Percentiles rank a stretch among this genome's conserved stretches.
phyloP scores from a whole-genome alignment of 495 filamentous ascomycete genomes.

The Penicillium macrosclerotiorum region DNA sequence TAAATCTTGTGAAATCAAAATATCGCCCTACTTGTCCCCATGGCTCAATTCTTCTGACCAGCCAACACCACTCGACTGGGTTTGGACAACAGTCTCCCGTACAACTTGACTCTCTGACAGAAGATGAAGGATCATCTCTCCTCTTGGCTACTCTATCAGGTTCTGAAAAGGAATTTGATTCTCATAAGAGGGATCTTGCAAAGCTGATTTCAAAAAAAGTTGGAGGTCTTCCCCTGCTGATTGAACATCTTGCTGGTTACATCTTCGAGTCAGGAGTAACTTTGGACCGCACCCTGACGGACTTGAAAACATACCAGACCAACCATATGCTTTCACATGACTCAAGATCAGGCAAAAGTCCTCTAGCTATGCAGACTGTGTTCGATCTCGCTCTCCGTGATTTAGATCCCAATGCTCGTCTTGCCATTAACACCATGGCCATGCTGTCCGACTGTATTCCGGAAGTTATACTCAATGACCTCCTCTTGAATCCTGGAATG shows the following conservation, averaged over 20 bases:
- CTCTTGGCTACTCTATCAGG: background rate
- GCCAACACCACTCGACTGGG: background rate
- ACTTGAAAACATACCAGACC: too few relatives aligned
- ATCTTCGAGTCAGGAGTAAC: too few relatives aligned
- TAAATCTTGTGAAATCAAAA: background rate
- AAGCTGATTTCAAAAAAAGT: background rate
- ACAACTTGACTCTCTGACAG: background rate
- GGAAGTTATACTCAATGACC: too few relatives aligned
- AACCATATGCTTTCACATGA: too few relatives aligned
- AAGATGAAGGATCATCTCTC: background rate
- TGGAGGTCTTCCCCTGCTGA: background rate
- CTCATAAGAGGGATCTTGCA: background rate
- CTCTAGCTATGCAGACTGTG: too few relatives aligned
- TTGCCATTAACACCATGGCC: too few relatives aligned
- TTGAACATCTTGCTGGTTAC: background rate
- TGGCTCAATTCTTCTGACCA: background rate
- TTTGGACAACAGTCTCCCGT: background rate
- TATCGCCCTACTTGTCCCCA: background rate
- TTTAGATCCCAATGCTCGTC: too few relatives aligned
- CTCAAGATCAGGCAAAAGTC: too few relatives aligned
- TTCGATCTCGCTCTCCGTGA: too few relatives aligned
- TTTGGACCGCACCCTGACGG: too few relatives aligned
- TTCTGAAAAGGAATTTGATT: background rate
- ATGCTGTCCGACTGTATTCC: too few relatives aligned
- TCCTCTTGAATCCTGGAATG: too few relatives aligned